Percentiles rank a stretch among this genome's conserved stretches.
Conservation (phyloP, 179 eudicot genomes). For the Silene coronaria region DNA sequence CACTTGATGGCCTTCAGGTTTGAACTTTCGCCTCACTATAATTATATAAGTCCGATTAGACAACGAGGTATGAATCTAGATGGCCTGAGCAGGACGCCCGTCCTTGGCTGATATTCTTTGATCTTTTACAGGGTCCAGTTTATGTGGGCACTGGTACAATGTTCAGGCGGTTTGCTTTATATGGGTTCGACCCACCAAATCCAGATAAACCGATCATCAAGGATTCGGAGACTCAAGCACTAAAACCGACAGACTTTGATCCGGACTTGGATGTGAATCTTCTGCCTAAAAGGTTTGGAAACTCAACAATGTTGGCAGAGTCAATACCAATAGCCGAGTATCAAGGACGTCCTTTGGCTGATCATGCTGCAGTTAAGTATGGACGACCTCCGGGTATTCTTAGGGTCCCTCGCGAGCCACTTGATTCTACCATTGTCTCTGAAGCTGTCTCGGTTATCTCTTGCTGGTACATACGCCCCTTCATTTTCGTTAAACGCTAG, state of each 20-base stretch:
- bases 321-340: conserved; percentile 68
- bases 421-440: conserved; percentile 70
- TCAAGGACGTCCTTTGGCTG: conserved; percentile 75
- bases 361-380: conserved; percentile 68
- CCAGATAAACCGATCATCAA: conserved; percentile 25
- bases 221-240: conserved; percentile 38
- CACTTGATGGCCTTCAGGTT: conserved; percentile 84
- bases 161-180: conserved; percentile 76
- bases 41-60: too few species aligned
- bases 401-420: conserved; percentile 59
- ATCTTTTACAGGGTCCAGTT: conserved; percentile 59
- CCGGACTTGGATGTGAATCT: conserved; percentile 63
- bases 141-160: conserved; percentile 78
- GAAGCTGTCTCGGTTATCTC: conserved; percentile 83
- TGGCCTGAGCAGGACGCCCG: too few species aligned
- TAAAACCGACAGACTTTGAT: conserved; percentile 54
- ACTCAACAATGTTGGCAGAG: conserved; percentile 57
- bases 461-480: conserved; percentile 69
- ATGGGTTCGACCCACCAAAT: conserved; percentile 73
- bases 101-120: not conserved
- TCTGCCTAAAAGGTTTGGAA: conserved; percentile 69
- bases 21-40: not conserved
- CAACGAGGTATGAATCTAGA: too few species aligned
- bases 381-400: conserved; percentile 78
- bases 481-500: not conserved